Evolutionary conservation across 164 flowering plant species (phyloP).

Genomic region (Stephania cephalantha): DNA sequence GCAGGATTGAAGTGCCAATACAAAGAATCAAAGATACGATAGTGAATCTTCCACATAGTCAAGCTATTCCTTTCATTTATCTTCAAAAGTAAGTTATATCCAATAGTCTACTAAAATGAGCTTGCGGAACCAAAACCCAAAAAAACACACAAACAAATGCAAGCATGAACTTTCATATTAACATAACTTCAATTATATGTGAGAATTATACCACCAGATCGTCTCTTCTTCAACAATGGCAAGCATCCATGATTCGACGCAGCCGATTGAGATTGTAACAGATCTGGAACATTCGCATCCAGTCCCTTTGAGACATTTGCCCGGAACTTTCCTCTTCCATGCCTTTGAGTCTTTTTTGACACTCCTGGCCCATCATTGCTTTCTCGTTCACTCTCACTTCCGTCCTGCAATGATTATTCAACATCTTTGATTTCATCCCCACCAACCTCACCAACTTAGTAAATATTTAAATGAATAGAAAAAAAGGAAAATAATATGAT

Average conservation of each 20-base stretch:
- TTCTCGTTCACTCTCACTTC: constrained; percentile 73
- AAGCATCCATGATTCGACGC: constrained; percentile 59
- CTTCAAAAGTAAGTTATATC: background rate
- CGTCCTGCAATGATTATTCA: constrained; percentile 47
- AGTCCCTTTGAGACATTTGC: constrained; percentile 33
- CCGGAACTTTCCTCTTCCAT: constrained; percentile 44
- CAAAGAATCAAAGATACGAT: background rate
- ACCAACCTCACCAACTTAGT: background rate
- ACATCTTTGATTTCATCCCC: background rate
- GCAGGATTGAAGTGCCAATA: background rate
- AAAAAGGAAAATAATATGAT: background rate
- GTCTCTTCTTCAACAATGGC: constrained; percentile 58
- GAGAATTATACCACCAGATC: constrained; percentile 48
- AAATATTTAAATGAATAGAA: background rate
- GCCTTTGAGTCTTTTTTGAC: constrained; percentile 53
- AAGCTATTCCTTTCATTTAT: background rate
- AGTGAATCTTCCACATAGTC: background rate
- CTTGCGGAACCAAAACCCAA: background rate
- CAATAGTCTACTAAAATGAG: background rate
- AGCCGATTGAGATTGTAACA: constrained; percentile 30
- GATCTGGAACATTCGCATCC: constrained; percentile 30
- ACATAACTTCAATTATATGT: no score
- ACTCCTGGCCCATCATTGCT: constrained; percentile 54
- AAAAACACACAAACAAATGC: background rate
- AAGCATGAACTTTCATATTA: background rate